Evolutionary conservation across 768 basidiomycete genomes (phyloP).

Genomic region (Pleurotus citrinopileatus): DNA sequence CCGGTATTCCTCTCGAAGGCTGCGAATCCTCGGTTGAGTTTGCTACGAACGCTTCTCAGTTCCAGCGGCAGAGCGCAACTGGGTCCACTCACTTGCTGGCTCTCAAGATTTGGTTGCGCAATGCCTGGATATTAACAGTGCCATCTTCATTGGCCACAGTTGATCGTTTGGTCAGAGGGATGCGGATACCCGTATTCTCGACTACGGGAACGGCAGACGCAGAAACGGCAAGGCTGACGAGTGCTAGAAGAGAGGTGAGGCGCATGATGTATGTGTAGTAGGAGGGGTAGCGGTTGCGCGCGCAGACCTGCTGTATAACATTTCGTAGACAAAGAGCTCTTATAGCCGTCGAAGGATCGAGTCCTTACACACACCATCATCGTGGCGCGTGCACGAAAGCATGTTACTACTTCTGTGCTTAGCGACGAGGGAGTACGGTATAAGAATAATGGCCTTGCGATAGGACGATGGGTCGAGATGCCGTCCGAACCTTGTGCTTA

Average conservation of each 20-base stretch:
- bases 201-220: slow-evolving; percentile 13
- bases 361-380: not conserved
- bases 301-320: not conserved
- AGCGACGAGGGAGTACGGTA: not conserved
- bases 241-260: not conserved
- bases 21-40: slow-evolving; percentile 38
- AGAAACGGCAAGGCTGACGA: slow-evolving; percentile 10
- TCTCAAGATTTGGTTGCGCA: slow-evolving; percentile 21
- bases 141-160: slow-evolving; percentile 21
- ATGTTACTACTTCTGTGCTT: not conserved
- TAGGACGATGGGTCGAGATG: not conserved
- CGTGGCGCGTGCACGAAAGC: not conserved
- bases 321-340: not conserved
- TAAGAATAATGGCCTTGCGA: not conserved
- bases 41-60: slow-evolving; percentile 25
- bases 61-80: not conserved
- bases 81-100: slow-evolving; percentile 17
- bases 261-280: not conserved
- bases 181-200: slow-evolving; percentile 14
- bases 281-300: not conserved
- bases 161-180: slow-evolving; percentile 27
- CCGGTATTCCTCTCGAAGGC: slow-evolving; percentile 47
- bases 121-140: slow-evolving; percentile 19
- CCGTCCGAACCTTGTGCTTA: not conserved
- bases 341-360: not conserved